These are phyloP conservation scores for Lactarius indigo DNA, from an alignment of 768 basidiomycete species.

Conservation along the genomic window DNA sequence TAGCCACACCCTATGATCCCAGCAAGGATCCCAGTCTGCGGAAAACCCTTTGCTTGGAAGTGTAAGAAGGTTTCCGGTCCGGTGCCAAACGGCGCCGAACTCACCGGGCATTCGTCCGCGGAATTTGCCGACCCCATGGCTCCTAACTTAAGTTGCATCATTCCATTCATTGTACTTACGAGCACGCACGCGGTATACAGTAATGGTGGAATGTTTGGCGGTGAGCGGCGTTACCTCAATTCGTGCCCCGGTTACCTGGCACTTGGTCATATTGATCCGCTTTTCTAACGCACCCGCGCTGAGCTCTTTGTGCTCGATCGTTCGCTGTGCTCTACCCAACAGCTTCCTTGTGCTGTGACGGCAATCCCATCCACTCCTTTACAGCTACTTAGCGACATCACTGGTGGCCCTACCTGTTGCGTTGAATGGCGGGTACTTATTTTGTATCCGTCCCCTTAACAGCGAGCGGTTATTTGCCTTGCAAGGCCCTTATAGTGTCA, in stretches of 20 bases:
- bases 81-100: not conserved
- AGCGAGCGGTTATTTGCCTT: not conserved
- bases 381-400: not conserved
- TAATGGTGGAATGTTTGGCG: not conserved
- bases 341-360: not conserved
- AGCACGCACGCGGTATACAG: not conserved
- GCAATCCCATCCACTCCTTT: not conserved
- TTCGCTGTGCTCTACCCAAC: not conserved
- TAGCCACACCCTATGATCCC: not conserved
- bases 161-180: not conserved
- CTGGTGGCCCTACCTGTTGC: not conserved
- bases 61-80: not conserved
- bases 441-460: not conserved
- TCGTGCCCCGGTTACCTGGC: not conserved
- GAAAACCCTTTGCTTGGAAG: too few species aligned
- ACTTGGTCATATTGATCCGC: not conserved
- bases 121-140: not conserved
- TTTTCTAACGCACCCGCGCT: not conserved
- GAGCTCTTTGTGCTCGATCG: not conserved
- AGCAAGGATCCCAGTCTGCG: not conserved
- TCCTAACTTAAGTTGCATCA: not conserved
- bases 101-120: not conserved
- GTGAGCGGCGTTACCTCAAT: not conserved
- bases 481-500: not conserved
- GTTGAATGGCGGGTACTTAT: not conserved